A percentile compares a stretch with the other conserved stretches of the same genome.
Conservation (phyloP, 441 rosid species). For the Gossypium gossypioides region DNA sequence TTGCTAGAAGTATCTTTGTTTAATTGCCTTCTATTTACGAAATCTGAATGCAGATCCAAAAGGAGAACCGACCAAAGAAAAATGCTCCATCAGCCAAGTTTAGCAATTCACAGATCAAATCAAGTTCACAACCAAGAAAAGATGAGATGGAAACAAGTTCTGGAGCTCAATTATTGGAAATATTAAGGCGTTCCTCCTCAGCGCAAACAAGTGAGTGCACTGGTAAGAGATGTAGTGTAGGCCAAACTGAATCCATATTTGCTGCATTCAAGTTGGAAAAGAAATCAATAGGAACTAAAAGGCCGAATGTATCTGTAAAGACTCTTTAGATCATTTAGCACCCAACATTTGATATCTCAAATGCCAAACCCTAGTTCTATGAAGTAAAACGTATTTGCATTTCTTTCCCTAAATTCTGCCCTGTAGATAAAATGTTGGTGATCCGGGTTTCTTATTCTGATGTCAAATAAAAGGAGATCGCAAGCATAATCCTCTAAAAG, state of each 20-base stretch:
- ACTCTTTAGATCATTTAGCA: constrained; percentile 9
- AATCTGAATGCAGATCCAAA: constrained; percentile 33
- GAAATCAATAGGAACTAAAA: constrained; percentile 18
- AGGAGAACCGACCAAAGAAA: constrained; percentile 40
- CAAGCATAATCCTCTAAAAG: neutral
- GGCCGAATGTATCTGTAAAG: constrained; percentile 18
- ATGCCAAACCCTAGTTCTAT: neutral
- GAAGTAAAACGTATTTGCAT: neutral
- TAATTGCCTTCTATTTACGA: neutral
- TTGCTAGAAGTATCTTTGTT: neutral
- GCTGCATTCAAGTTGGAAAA: constrained; percentile 70
- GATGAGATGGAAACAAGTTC: constrained; percentile 28
- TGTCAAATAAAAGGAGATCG: neutral
- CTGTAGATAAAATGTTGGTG: neutral
- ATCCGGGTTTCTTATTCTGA: neutral
- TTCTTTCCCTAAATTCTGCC: neutral
- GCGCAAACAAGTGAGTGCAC: constrained; percentile 27
- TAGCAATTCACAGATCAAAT: constrained; percentile 42
- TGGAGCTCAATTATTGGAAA: constrained; percentile 51
- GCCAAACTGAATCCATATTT: constrained; percentile 53
- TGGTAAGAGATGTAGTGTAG: constrained; percentile 21
- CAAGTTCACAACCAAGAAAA: constrained; percentile 27
- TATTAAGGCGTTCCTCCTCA: constrained; percentile 59
- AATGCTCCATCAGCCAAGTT: constrained; percentile 47
- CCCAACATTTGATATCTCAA: neutral